Conservation (phyloP, 768 basidiomycete species). For the Daedaleopsis sinensis region DNA sequence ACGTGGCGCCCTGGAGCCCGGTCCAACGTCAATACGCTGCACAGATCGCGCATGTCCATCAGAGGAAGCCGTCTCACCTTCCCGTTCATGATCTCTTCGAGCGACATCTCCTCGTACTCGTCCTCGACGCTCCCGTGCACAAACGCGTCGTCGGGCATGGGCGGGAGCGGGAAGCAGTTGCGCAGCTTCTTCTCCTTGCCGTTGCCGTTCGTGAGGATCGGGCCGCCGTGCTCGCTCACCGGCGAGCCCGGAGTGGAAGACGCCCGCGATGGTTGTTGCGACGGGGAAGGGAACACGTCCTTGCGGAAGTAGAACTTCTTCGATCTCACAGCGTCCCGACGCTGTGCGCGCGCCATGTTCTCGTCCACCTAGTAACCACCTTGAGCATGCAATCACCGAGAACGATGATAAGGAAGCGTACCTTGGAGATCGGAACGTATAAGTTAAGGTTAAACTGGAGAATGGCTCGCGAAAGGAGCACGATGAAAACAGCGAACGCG, state of each 20-base stretch:
- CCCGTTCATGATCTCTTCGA: constrained; percentile 95
- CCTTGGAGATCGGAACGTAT: constrained; percentile 97
- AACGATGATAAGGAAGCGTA: constrained; percentile 29
- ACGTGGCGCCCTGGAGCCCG: constrained; percentile 52
- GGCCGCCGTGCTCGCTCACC: constrained; percentile 23
- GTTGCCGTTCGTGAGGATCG: constrained; percentile 26
- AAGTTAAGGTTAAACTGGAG: constrained; percentile 90
- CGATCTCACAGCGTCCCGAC: constrained; percentile 72
- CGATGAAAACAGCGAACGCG: constrained; percentile 92
- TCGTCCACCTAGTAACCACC: constrained; percentile 76
- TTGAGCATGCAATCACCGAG: constrained; percentile 1
- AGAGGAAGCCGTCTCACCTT: constrained; percentile 50
- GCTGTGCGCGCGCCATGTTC: constrained; percentile 93
- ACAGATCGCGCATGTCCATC: not conserved
- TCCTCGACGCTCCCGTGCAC: constrained; percentile 57
- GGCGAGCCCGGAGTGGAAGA: constrained; percentile 27
- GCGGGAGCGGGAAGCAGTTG: constrained; percentile 71
- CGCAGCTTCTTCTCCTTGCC: constrained; percentile 66
- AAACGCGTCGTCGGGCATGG: constrained; percentile 51
- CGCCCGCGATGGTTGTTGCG: constrained; percentile 35
- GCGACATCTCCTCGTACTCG: constrained; percentile 91
- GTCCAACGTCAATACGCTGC: constrained; percentile 2
- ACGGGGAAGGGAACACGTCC: constrained; percentile 61
- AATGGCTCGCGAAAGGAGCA: constrained; percentile 92
- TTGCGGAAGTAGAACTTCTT: constrained; percentile 91